These are phyloP conservation scores for Colletotrichum sp. DNA, from an alignment of 2,329 filamentous ascomycete species.

Conservation along the genomic window DNA sequence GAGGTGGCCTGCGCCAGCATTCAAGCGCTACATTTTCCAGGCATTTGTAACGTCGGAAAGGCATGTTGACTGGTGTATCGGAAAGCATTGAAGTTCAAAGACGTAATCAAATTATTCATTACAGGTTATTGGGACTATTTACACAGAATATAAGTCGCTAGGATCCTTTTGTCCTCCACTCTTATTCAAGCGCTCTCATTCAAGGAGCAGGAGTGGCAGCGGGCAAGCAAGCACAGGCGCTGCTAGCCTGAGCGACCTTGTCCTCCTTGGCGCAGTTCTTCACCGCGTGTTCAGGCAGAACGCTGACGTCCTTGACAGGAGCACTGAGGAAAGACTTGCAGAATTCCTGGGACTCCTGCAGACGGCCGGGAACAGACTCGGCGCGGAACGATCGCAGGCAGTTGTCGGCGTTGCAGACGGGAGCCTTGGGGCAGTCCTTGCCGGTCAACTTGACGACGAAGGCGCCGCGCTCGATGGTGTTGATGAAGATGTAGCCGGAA, in stretches of 20 bases:
- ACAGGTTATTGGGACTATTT: not conserved
- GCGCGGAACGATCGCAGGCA: constrained; percentile 42
- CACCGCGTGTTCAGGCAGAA: constrained; percentile 24
- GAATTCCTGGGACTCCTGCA: constrained; percentile 36
- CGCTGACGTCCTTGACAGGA: constrained; percentile 22
- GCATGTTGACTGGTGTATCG: not conserved
- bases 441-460: constrained; percentile 48
- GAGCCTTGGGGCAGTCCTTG: constrained; percentile 21
- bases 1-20: not conserved
- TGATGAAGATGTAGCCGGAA: constrained; percentile 54
- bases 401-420: constrained; percentile 37
- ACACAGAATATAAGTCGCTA: not conserved
- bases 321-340: constrained; percentile 28
- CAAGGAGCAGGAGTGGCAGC: constrained; percentile 22
- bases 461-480: constrained; percentile 56
- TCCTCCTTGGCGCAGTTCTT: constrained; percentile 24
- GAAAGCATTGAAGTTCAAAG: not conserved
- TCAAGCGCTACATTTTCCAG: accelerated
- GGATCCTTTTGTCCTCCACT: not conserved
- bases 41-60: not conserved
- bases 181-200: not conserved
- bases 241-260: constrained; percentile 24
- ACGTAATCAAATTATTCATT: not conserved
- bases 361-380: constrained; percentile 34
- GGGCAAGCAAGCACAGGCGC: constrained; percentile 27